Percentiles rank a stretch among this genome's conserved stretches.
phyloP scores from a whole-genome alignment of 2,329 filamentous ascomycete species.

The Colletotrichum sp. region DNA sequence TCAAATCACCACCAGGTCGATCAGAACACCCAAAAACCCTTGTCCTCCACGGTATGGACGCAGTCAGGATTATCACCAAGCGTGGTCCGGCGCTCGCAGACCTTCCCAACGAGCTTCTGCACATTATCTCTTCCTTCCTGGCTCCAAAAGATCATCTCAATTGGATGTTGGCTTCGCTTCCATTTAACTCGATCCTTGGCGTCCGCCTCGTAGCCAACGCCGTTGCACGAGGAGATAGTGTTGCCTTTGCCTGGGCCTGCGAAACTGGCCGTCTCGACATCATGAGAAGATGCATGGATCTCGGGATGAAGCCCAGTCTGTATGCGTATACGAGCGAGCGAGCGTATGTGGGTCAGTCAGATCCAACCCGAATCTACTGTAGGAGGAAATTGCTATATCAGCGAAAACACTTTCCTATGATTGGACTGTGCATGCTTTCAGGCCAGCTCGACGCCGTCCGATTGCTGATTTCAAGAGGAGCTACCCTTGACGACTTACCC shows the following conservation, averaged over 20 bases:
- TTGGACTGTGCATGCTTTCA: not conserved
- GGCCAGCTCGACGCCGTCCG: not conserved
- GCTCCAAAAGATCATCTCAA: not conserved
- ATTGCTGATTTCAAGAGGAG: not conserved
- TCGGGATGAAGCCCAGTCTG: not conserved
- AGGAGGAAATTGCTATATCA: not conserved
- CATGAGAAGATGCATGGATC: not conserved
- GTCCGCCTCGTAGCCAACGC: not conserved
- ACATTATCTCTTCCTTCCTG: not conserved
- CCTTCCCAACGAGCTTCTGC: not conserved
- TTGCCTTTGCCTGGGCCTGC: not conserved
- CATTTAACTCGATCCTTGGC: not conserved
- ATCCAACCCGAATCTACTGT: not conserved
- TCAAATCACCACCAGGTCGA: not conserved
- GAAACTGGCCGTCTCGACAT: not conserved
- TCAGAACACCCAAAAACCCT: not conserved
- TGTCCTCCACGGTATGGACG: not conserved
- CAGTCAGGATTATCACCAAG: not conserved
- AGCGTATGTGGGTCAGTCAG: accelerated
- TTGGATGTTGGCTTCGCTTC: not conserved
- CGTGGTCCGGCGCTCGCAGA: not conserved
- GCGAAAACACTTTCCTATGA: not conserved
- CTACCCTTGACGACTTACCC: not conserved
- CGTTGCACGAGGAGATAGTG: not conserved
- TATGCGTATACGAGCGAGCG: not conserved